Evolutionary conservation across 805 yeast genomes (phyloP), one percentile per base, ranked within the genome.

Genomic region (Pichia paraexigua): DNA sequence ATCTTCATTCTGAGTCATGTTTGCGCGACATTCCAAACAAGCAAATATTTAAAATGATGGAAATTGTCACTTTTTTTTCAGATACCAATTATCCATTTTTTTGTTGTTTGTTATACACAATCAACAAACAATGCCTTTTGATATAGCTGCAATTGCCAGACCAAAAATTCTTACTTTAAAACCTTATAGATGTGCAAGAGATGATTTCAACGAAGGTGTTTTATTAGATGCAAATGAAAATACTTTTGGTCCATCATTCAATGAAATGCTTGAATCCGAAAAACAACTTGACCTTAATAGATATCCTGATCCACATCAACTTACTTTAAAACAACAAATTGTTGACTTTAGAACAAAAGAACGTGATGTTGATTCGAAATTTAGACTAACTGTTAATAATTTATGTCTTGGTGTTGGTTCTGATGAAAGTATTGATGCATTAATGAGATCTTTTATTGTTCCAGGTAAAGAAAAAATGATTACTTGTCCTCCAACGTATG

Each of bases 171-270:
- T 80, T 53, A 69, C 78, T 3, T 74, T 94, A 51, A 90, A 86
- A 71, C 98, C 99, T 10, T 94, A 94, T 67, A 78, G 96, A 49
- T 94, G 99, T 69, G 99, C 99, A 5, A 75, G 99, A 69, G 99
- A 94, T 63, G 98, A 92, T 64, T 92, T 83, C 74, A 85, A 80
- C 53, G 89, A 77, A 39, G 99, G 99, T 30, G 75, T 94, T 43
- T 73, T 94, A 22, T 73, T 94, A 49, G 99, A 94, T 68, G 99
- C 99, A 51, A 94, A 94, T 63, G 99, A 94, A 69, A 94, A 94
- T 65, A 85, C 98, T 2, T 86, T 84, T 63, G 99, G 98, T 0
- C 92, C 97, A 5, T 80, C 95, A 1, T 67, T 89, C 17, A 53
- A 70, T 2, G 67, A 68, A 8, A 57, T 80, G 24, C 65, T 74